Evolutionary conservation across 2,329 filamentous ascomycete genomes (phyloP), one percentile per base, ranked within the genome.

Genomic region (Mariannaea sp.): DNA sequence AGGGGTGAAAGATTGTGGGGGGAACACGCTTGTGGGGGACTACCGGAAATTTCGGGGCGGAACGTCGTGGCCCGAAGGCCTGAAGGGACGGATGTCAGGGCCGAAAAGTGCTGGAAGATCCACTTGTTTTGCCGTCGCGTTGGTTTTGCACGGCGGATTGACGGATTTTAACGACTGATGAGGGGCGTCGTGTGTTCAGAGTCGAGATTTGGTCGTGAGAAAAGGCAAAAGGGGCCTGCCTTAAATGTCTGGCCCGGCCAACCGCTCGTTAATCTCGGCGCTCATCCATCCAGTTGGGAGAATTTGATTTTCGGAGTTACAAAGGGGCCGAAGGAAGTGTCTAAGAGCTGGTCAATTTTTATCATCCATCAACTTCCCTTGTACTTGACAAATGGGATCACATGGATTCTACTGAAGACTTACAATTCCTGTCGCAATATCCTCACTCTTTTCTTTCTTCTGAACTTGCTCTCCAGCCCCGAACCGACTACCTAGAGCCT

Each of bases 21-120:
- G 48, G 27, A 16, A 30, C 3, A 35, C 24, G 24, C 42, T 45
- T 64, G 57, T 64, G 59, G 64, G 58, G 61, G 53, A 47, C 40
- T 49, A 48, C 58, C 64, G 64, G 64, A 58, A 59, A 61, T 60
- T 64, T 66, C 64, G 64, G 64, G 64, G 61, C 64, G 64, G 63
- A 62, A 44, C 43, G 42, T 52, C 52, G 42, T 50, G 39, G 48
- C 30, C 46, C 50, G 45, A 64, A 53, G 55, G 50, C 51, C 55
- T 55, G 56, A 46, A 56, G 51, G 43, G 54, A 49, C 64, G 64
- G 64, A 66, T 66, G 64, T 51, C 53, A 66, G 64, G 64, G 56
- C 64, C 64, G 64, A 65, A 58, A 56, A 33, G 42, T 59, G 58
- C 49, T 51, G 49, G 17, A 20, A 62, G 64, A 59, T 62, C 64